Evolutionary conservation across 2,329 filamentous ascomycete species (phyloP), one percentile per base, ranked within the genome.

Genomic region (Thelonectria blattea): DNA sequence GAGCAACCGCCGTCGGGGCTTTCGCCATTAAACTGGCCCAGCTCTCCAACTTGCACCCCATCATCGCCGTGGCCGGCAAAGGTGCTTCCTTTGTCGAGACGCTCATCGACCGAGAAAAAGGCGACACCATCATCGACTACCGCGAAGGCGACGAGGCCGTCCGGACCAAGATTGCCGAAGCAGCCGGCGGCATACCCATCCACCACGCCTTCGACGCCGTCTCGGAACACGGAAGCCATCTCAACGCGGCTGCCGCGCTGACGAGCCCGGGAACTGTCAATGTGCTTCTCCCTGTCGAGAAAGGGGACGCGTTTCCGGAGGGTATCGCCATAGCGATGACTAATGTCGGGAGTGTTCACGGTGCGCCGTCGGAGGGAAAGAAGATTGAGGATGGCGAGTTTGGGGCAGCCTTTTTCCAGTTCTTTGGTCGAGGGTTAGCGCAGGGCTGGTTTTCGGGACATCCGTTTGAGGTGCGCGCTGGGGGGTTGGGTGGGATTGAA

Each of bases 81-180:
- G 53, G 17, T 5, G 18, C 27, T 7, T 8, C 32, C 7, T 51
- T 20, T 12, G 47, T 51, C 2, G 24, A 51, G 24, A 22, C n/a
- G 7, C n/a, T 57, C 14, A 34, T 51, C 15, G 47, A 43, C 24
- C 10, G 17, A 17, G 6, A 5, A 5, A 50, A 51, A 32, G 53
- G 53, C 18, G 53, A 43, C 18, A 15, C 18, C 12, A 24, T 57
- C 7, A 46, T 57, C n/a, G 54, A 57, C 15, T 57, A 52, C n/a
- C 54, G 54, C 43, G 10, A 24, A 14, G 43, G 43, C 18, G n/a
- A 17, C 7, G 18, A 46, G 5, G n/a, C 18, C 24, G 43, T 46
- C 8, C 9, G n/a, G 20, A 11, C 43, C 10, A 18, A 46, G 20
- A 17, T 46, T 27, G 2, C 22, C 20, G 42, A 45, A 46, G 43